A percentile compares a stretch with the other conserved stretches of the same genome.
These are phyloP conservation scores for Juncus inflexus DNA, from an alignment of 176 grass and related monocot species.

Conservation along the genomic window DNA sequence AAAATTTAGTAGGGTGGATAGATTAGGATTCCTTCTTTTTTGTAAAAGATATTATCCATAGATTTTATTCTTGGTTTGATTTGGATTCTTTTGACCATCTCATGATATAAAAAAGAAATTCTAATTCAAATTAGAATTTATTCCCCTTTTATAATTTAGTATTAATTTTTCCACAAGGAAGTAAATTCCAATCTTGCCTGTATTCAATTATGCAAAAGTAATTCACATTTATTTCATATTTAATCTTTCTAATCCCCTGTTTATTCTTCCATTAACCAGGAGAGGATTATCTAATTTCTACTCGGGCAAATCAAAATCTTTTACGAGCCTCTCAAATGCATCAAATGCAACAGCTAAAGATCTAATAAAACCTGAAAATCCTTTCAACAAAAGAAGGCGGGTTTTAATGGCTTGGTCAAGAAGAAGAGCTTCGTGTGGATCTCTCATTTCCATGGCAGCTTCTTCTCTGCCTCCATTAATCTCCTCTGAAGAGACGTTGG, in stretches of 20 bases:
- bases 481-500: constrained; percentile 31
- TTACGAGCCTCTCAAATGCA: constrained; percentile 56
- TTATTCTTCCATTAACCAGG: constrained; percentile 29
- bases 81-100: not conserved
- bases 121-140: not conserved
- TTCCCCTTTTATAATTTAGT: not conserved
- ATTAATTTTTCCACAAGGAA: not conserved
- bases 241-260: not conserved
- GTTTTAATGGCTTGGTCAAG: constrained; percentile 43
- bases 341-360: constrained; percentile 44
- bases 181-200: not conserved
- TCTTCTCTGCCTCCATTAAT: constrained; percentile 44
- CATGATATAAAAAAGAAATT: not conserved
- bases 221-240: not conserved
- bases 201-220: not conserved
- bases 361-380: constrained; percentile 82
- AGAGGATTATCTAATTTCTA: constrained; percentile 76
- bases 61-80: not conserved
- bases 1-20: no score
- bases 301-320: constrained; percentile 80
- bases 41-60: not conserved
- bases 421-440: constrained; percentile 52
- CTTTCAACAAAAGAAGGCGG: constrained; percentile 77
- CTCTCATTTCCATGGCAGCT: constrained; percentile 40
- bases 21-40: not conserved